Percentiles rank a stretch among this genome's conserved stretches.
These are phyloP conservation scores for Artemisia argyi DNA, from an alignment of 129 eudicot genomes.

Conservation along the genomic window DNA sequence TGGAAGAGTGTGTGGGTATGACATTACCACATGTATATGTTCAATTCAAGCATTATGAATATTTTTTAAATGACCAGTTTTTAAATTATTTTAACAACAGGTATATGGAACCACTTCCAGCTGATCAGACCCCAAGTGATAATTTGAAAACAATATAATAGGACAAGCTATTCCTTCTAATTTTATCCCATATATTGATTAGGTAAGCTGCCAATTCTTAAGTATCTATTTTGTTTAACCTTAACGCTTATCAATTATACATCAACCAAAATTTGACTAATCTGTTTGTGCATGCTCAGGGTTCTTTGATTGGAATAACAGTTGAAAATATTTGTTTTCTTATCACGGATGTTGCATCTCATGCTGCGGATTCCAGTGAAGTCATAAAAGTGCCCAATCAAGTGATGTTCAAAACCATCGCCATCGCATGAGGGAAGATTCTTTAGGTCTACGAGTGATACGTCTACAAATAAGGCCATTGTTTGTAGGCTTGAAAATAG, in stretches of 20 bases:
- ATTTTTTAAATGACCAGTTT: background rate
- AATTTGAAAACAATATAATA: constrained; percentile 82
- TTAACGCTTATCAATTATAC: too few relatives aligned
- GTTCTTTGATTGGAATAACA: constrained; percentile 91
- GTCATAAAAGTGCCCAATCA: too few relatives aligned
- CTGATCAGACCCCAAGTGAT: constrained; percentile 74
- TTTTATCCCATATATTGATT: constrained; percentile 88
- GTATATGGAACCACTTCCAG: constrained; percentile 85
- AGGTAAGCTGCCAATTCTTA: constrained; percentile 97
- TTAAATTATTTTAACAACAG: constrained; percentile 32
- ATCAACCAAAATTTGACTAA: background rate
- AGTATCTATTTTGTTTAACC: constrained; percentile 24
- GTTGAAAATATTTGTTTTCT: constrained; percentile 80
- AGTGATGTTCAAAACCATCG: too few relatives aligned
- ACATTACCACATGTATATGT: constrained; percentile 1
- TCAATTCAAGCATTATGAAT: background rate
- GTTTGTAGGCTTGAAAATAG: too few relatives aligned
- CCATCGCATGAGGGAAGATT: too few relatives aligned
- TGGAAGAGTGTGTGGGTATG: constrained; percentile 91
- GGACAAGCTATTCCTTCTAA: constrained; percentile 93
- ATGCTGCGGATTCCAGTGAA: constrained; percentile 96
- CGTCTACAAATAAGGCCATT: too few relatives aligned
- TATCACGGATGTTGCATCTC: constrained; percentile 88
- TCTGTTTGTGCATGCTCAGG: constrained; percentile 32
- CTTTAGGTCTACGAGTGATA: too few relatives aligned